Conservation (phyloP, 805 yeast genomes). For the Barnettozyma wickerhamii region DNA sequence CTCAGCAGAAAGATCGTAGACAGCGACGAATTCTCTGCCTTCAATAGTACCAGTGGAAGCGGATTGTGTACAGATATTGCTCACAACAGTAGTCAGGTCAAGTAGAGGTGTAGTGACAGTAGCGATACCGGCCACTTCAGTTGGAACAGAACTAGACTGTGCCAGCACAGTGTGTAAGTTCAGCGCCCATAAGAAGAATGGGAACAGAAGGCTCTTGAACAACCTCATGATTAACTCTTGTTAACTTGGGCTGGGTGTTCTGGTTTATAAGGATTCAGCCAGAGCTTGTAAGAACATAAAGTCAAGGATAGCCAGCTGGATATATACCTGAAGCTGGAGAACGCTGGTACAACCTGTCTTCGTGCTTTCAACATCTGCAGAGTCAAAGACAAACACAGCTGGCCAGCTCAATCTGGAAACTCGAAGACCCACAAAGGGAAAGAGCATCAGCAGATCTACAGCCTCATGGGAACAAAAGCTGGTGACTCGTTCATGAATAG, state of each 20-base stretch:
- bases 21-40: constrained; percentile 7
- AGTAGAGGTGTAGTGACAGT: neutral
- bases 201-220: neutral
- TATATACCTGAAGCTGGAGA: no score
- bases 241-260: neutral
- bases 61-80: constrained; percentile 6
- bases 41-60: constrained; percentile 4
- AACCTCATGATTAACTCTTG: neutral
- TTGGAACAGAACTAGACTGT: neutral
- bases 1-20: constrained; percentile 7
- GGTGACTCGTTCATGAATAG: no score
- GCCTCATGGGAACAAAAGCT: no score
- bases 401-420: no score
- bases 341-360: no score
- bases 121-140: neutral
- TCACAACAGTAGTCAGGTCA: neutral
- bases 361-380: no score
- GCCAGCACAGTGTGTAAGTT: neutral
- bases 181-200: neutral
- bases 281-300: neutral
- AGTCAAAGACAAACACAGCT: no score
- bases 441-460: no score
- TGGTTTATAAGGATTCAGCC: neutral
- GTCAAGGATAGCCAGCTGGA: neutral
- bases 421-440: no score